These are phyloP conservation scores for Blepharisma undulans DNA, from an alignment of 169 alveolate species.

Conservation along the genomic window DNA sequence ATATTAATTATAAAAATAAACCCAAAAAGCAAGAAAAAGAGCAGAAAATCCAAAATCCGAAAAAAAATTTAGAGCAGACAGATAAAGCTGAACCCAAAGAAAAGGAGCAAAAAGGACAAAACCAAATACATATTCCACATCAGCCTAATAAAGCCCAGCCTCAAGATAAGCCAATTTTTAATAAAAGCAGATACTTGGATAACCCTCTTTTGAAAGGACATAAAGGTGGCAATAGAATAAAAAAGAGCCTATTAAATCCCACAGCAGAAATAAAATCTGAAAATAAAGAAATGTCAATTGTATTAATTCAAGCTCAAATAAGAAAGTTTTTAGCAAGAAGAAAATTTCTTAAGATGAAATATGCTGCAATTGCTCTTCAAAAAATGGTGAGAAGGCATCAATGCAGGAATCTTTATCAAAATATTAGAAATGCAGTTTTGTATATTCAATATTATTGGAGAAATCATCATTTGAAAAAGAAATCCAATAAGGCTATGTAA, in stretches of 20 bases:
- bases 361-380: conserved; percentile 13
- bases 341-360: background rate
- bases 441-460: conserved; percentile 26
- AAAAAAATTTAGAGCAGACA: background rate
- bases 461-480: background rate
- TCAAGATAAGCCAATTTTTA: background rate
- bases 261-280: background rate
- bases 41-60: background rate
- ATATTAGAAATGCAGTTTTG: conserved; percentile 2
- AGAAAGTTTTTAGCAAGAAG: conserved; percentile 24
- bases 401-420: background rate
- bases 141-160: background rate
- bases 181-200: background rate
- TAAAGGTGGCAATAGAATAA: background rate
- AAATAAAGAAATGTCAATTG: background rate
- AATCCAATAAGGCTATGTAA: background rate
- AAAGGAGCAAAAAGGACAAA: background rate
- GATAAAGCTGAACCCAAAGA: background rate
- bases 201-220: background rate
- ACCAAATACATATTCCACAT: background rate
- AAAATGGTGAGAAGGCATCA: background rate
- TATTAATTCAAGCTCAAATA: background rate
- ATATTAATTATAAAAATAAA: too few relatives aligned
- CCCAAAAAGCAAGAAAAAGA: background rate
- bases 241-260: background rate